Percentiles rank a stretch among this genome's conserved stretches.
phyloP scores from a whole-genome alignment of 1,139 yeast genomes.

The Candida freyschussii region DNA sequence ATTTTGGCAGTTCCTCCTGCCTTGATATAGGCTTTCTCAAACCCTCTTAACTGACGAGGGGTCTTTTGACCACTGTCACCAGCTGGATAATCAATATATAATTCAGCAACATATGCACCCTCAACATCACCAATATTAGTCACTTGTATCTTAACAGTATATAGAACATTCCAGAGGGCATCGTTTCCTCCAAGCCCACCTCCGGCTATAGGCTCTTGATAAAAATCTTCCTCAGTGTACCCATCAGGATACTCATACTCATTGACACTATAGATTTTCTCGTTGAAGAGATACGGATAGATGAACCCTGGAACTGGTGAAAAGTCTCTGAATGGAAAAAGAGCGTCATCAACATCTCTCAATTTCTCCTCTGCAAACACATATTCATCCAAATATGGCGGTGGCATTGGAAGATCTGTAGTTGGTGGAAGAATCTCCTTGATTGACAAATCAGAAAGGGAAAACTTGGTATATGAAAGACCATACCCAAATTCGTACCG shows the following conservation, averaged over 20 bases:
- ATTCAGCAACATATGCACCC: slow-evolving; percentile 53
- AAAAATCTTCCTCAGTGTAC: slow-evolving; percentile 38
- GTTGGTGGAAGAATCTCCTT: slow-evolving; percentile 41
- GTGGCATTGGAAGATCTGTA: slow-evolving; percentile 46
- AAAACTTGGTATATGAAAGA: slow-evolving; percentile 49
- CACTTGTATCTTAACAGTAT: slow-evolving; percentile 44
- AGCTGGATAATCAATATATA: slow-evolving; percentile 54
- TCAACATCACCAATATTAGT: slow-evolving; percentile 45
- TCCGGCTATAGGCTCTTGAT: slow-evolving; percentile 37
- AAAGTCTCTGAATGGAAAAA: slow-evolving; percentile 52
- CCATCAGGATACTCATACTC: slow-evolving; percentile 52
- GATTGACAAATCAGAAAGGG: slow-evolving; percentile 37
- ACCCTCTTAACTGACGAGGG: slow-evolving; percentile 54
- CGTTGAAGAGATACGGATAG: slow-evolving; percentile 47
- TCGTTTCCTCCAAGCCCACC: slow-evolving; percentile 55
- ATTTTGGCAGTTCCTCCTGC: slow-evolving; percentile 39
- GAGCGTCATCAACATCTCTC: slow-evolving; percentile 52
- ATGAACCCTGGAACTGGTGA: slow-evolving; percentile 49
- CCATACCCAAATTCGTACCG: slow-evolving; percentile 62
- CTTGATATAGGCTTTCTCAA: slow-evolving; percentile 50
- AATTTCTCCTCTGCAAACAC: slow-evolving; percentile 38
- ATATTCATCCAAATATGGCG: slow-evolving; percentile 40
- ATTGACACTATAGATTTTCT: slow-evolving; percentile 36
- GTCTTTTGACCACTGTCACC: slow-evolving; percentile 31
- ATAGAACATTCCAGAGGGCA: slow-evolving; percentile 41